Base-by-base conservation (phyloP, 108 stramenopile species). In the Discostella stelligeroides region DNA sequence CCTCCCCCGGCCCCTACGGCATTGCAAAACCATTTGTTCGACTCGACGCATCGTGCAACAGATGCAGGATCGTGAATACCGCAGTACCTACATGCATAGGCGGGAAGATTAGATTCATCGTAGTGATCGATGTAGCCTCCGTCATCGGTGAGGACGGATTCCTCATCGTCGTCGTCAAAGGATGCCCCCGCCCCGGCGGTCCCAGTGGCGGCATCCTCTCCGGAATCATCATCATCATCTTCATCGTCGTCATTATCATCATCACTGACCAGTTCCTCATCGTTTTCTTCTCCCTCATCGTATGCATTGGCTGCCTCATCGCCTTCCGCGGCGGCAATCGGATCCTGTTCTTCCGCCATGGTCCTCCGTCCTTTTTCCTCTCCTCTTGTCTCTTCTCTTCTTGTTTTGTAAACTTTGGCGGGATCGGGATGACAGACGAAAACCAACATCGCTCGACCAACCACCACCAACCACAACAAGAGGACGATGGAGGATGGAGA, bases 1-100 rank as follows among this genome's bases (percentile, higher is more conserved):
- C 90, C 84, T 17, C 88, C 89, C 37, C 81, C 92, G 1, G 77
- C 70, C 18, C 86, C 89, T 30, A 80, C 64, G 21, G 95, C 91
- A 76, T 98, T 99, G 82, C 99, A 99, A 61, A 99, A 96, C 99
- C 99, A 99, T 67, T 98, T 97, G 45, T 89, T 87, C 21, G 89
- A 88, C 66, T 96, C 95, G 21, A 97, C 95, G 66, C 98, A 98
- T 39, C 84, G 76, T 12, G 96, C 97, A n/a, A 99, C 96, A 72
- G 90, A 88, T 25, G 88, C 83, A 27, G 96, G 97, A 69, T 98
- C 96, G 70, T 92, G 89, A 56, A 99, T 89, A 24, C 98, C 98
- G 75, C 98, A 99, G 76, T 97, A 99, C 9, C 85, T 80, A 79
- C 98, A 98, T 24, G 96, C 85, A 71, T 92, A 95, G 50, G 93